Evolutionary conservation across 1,284 basidiomycete species (phyloP).

Genomic region (Trichosporon inkin): DNA sequence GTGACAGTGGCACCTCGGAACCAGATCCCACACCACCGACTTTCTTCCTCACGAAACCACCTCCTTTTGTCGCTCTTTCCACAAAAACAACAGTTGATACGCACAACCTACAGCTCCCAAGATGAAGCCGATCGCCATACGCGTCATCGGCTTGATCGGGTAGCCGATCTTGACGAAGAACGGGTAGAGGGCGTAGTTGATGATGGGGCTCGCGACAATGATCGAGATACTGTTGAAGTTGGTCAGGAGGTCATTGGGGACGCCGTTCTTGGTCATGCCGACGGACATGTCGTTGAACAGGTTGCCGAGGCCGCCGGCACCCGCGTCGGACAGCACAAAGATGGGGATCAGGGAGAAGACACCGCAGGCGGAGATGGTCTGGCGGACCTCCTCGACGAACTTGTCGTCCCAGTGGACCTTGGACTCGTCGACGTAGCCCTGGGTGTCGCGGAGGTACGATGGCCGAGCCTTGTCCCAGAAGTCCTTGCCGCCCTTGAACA

Average conservation of each 20-base stretch:
- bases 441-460: conserved; percentile 35
- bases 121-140: conserved; percentile 40
- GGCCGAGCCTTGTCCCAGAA: conserved; percentile 54
- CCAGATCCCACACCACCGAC: too few relatives aligned
- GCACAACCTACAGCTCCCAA: conserved; percentile 28
- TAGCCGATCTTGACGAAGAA: conserved; percentile 45
- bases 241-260: conserved; percentile 54
- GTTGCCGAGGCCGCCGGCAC: conserved; percentile 25
- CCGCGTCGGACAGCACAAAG: conserved; percentile 51
- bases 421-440: conserved; percentile 39
- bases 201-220: conserved; percentile 51
- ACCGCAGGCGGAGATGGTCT: conserved; percentile 51
- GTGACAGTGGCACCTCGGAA: too few relatives aligned
- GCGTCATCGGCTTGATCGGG: conserved; percentile 39
- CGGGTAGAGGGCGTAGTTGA: conserved; percentile 53
- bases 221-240: conserved; percentile 54
- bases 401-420: conserved; percentile 52
- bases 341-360: conserved; percentile 53
- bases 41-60: too few relatives aligned
- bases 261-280: conserved; percentile 50
- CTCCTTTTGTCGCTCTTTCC: too few relatives aligned
- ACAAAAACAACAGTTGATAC: too few relatives aligned
- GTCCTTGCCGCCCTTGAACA: conserved; percentile 36
- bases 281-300: conserved; percentile 49
- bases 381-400: conserved; percentile 53